Evolutionary conservation across 2,329 filamentous ascomycete genomes (phyloP).

Genomic region (Neonectria magnoliae): DNA sequence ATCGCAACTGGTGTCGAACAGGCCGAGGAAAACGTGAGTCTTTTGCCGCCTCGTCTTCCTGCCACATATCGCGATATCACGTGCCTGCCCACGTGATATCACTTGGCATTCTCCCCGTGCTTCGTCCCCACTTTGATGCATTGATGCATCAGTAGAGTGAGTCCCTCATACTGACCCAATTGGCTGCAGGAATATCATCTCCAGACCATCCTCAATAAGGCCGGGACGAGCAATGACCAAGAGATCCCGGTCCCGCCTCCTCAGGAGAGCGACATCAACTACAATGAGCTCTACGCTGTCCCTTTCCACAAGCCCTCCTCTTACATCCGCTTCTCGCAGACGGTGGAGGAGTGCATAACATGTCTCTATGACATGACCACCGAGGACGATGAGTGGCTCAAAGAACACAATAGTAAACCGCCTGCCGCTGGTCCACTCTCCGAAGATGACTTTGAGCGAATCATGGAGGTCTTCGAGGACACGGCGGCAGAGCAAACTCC

Average conservation of each 20-base stretch:
- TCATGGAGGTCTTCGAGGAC: slow-evolving; percentile 95
- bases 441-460: slow-evolving; percentile 91
- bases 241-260: slow-evolving; percentile 74
- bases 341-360: slow-evolving; percentile 93
- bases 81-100: slow-evolving; percentile 59
- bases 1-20: slow-evolving; percentile 98
- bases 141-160: slow-evolving; percentile 2
- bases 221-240: slow-evolving; percentile 65
- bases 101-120: slow-evolving; percentile 21
- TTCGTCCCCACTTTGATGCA: slow-evolving; percentile 1
- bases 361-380: slow-evolving; percentile 94
- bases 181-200: slow-evolving; percentile 86
- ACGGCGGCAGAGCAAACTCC: slow-evolving; percentile 85
- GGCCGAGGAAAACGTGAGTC: slow-evolving; percentile 94
- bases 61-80: slow-evolving; percentile 55
- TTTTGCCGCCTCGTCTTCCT: slow-evolving; percentile 33
- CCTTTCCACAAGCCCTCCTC: slow-evolving; percentile 85
- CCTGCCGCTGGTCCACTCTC: slow-evolving; percentile 73
- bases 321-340: slow-evolving; percentile 98
- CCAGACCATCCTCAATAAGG: slow-evolving; percentile 77
- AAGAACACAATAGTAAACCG: slow-evolving; percentile 82
- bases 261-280: slow-evolving; percentile 75
- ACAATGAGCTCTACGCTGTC: slow-evolving; percentile 87
- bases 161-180: slow-evolving; percentile 43
- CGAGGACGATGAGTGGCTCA: slow-evolving; percentile 88